phyloP scores from a whole-genome alignment of 306 rosid genomes.

The Pyrus pyrifolia region DNA sequence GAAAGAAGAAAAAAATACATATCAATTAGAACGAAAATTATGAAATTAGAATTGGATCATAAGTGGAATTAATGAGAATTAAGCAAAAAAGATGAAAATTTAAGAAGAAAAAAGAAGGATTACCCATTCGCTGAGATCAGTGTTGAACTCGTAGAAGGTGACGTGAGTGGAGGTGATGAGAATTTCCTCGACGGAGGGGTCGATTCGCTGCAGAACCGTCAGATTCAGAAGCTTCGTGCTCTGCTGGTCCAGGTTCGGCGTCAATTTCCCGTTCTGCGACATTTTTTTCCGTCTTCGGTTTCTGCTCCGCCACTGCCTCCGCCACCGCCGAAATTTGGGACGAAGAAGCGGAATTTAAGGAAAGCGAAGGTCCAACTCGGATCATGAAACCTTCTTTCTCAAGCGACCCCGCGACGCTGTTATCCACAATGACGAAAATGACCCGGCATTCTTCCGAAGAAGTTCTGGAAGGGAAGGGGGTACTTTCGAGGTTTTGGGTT shows the following conservation, averaged over 20 bases:
- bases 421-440: not conserved
- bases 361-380: not conserved
- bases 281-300: not conserved
- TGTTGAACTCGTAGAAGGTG: slow-evolving; percentile 74
- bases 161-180: slow-evolving; percentile 87
- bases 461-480: not conserved
- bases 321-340: not conserved
- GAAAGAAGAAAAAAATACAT: not conserved
- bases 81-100: not conserved
- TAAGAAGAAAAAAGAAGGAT: slow-evolving; percentile 11
- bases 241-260: slow-evolving; percentile 82
- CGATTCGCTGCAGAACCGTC: slow-evolving; percentile 82
- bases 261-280: slow-evolving; percentile 65
- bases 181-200: slow-evolving; percentile 80
- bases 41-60: not conserved
- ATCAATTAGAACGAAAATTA: no score
- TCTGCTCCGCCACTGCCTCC: not conserved
- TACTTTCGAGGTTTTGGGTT: not conserved
- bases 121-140: slow-evolving; percentile 76
- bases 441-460: not conserved
- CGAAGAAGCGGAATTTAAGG: not conserved
- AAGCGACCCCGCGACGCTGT: not conserved
- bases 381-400: not conserved
- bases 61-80: no score
- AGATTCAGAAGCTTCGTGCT: slow-evolving; percentile 79